Evolutionary conservation across 768 basidiomycete genomes (phyloP).

Genomic region (Mrakia frigida): DNA sequence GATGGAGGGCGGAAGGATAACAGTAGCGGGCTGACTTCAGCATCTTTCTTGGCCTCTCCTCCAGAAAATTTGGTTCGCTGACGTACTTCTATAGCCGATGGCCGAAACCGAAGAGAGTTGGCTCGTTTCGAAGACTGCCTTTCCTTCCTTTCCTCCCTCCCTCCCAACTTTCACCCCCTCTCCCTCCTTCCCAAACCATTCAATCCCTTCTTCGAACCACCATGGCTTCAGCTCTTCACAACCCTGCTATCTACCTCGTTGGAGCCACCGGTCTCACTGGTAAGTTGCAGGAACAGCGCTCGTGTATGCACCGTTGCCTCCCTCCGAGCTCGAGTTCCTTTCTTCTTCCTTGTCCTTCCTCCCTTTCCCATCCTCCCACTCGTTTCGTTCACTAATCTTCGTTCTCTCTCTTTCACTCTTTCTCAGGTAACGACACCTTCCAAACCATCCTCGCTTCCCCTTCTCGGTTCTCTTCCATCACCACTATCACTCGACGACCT

Average conservation of each 20-base stretch:
- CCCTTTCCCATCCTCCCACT: not conserved
- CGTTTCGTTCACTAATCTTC: too few species aligned
- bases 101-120: too few species aligned
- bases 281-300: not conserved
- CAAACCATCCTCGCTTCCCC: slow-evolving; percentile 35
- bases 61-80: too few species aligned
- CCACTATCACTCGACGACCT: slow-evolving; percentile 39
- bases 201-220: not conserved
- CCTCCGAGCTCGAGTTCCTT: not conserved
- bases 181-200: not conserved
- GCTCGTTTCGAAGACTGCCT: too few species aligned
- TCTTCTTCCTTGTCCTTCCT: not conserved
- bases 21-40: too few species aligned
- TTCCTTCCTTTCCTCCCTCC: too few species aligned
- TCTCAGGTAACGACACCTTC: slow-evolving; percentile 36
- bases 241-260: slow-evolving; percentile 36
- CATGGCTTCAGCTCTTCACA: not conserved
- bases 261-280: slow-evolving; percentile 42
- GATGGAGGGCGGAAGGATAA: too few species aligned
- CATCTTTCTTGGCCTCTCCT: too few species aligned
- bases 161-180: too few species aligned
- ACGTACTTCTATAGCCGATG: too few species aligned
- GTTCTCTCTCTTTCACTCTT: too few species aligned
- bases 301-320: not conserved
- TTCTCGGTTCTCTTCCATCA: slow-evolving; percentile 36